phyloP scores from a whole-genome alignment of 805 yeast genomes.

The Saccharomycopsis guyanensis region DNA sequence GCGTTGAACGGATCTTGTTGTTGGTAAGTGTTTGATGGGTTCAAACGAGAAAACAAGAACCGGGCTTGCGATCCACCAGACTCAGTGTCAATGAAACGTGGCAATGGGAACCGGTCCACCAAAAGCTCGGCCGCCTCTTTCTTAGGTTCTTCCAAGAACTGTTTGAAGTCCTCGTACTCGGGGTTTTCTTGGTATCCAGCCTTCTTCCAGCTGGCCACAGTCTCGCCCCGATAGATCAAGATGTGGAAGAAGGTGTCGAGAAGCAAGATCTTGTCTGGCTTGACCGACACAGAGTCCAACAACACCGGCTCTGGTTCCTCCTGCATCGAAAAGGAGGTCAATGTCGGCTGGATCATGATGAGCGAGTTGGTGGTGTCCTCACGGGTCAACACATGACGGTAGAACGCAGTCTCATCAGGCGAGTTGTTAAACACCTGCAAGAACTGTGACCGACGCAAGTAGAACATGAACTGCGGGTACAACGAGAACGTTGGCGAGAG shows the following conservation, averaged over 20 bases:
- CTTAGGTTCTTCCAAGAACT: conserved; percentile 54
- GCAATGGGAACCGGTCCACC: conserved; percentile 62
- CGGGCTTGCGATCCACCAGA: conserved; percentile 74
- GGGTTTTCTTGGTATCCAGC: conserved; percentile 54
- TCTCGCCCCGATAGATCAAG: conserved; percentile 58
- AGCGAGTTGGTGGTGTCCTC: conserved; percentile 56
- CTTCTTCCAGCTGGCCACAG: conserved; percentile 60
- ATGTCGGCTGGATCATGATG: conserved; percentile 64
- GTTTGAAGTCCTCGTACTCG: conserved; percentile 52
- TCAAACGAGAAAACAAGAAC: conserved; percentile 59
- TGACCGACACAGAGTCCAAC: conserved; percentile 55
- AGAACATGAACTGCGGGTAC: conserved; percentile 62
- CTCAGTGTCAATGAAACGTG: conserved; percentile 65
- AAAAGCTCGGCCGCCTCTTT: conserved; percentile 58
- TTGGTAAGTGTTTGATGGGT: conserved; percentile 55
- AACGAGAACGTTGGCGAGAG: conserved; percentile 42
- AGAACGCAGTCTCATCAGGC: conserved; percentile 64
- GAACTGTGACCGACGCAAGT: conserved; percentile 58
- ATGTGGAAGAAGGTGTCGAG: conserved; percentile 67
- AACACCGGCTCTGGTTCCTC: conserved; percentile 57
- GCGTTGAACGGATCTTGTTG: conserved; percentile 26
- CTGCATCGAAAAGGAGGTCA: conserved; percentile 44
- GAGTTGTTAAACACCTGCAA: conserved; percentile 61
- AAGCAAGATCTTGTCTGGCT: conserved; percentile 47
- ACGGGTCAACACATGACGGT: conserved; percentile 52